phyloP scores from a whole-genome alignment of 768 basidiomycete species.

The Podaxis sp. region DNA sequence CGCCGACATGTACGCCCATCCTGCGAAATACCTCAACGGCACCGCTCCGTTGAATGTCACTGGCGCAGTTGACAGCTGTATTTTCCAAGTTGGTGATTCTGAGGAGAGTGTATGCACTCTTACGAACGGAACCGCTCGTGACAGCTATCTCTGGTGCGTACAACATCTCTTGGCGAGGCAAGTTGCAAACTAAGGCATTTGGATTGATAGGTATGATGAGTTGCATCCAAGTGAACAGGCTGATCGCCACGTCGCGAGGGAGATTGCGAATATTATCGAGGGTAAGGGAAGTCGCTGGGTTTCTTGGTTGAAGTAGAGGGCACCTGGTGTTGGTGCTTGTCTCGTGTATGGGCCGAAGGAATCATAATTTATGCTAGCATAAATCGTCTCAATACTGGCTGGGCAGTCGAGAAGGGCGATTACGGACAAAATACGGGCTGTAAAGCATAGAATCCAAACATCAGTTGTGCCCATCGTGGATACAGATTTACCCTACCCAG shows the following conservation, averaged over 20 bases:
- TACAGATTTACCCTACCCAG: too few relatives aligned
- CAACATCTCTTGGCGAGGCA: not conserved
- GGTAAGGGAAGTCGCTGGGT: slow-evolving; percentile 38
- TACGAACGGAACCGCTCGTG: slow-evolving; percentile 40
- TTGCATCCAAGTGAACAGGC: slow-evolving; percentile 61
- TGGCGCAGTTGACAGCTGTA: slow-evolving; percentile 46
- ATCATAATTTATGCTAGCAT: not conserved
- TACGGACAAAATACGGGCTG: too few relatives aligned
- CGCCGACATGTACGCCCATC: slow-evolving; percentile 53
- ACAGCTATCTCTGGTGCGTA: slow-evolving; percentile 61
- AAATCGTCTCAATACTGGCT: not conserved
- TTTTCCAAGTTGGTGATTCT: slow-evolving; percentile 35
- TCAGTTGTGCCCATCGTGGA: too few relatives aligned
- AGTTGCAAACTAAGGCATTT: not conserved
- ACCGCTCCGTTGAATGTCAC: slow-evolving; percentile 62
- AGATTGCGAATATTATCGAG: slow-evolving; percentile 44
- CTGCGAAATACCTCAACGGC: slow-evolving; percentile 56
- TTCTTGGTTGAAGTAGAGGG: slow-evolving; percentile 47
- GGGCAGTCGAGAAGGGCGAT: too few relatives aligned
- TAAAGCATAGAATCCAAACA: too few relatives aligned
- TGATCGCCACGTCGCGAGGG: slow-evolving; percentile 49
- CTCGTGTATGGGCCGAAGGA: not conserved
- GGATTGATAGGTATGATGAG: slow-evolving; percentile 44
- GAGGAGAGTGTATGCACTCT: slow-evolving; percentile 31
- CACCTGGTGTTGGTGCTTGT: not conserved